Conservation (phyloP, 106 monocot species). For the Dendrobium huoshanense region DNA sequence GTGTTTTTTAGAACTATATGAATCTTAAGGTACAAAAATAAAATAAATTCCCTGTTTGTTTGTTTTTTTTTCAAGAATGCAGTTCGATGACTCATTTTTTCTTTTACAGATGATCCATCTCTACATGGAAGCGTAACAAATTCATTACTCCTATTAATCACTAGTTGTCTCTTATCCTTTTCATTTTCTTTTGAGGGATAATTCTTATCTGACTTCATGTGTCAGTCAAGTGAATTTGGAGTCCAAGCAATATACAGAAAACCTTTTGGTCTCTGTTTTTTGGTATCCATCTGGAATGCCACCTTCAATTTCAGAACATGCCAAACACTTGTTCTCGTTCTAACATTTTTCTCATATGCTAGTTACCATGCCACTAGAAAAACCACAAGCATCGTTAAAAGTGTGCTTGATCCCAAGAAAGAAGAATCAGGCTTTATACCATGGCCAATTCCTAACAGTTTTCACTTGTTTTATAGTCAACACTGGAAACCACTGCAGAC, state of each 20-base stretch:
- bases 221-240: conserved; percentile 13
- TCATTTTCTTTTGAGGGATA: not conserved
- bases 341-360: conserved; percentile 68
- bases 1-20: not conserved
- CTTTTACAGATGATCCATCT: not conserved
- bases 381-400: conserved; percentile 76
- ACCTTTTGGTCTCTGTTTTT: conserved; percentile 32
- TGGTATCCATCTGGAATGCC: conserved; percentile 26
- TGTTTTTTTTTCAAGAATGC: not conserved
- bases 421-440: conserved; percentile 14
- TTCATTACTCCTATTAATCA: not conserved
- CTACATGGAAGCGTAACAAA: not conserved
- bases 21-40: too few relatives aligned
- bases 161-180: not conserved
- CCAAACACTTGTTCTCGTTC: conserved; percentile 44
- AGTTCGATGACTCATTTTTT: not conserved
- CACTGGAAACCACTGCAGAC: not conserved
- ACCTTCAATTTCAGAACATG: conserved; percentile 30
- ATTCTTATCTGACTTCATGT: conserved; percentile 5
- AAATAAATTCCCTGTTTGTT: not conserved
- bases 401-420: conserved; percentile 52
- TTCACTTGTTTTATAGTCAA: not conserved
- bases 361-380: conserved; percentile 73
- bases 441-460: conserved; percentile 8
- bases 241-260: too few relatives aligned